Evolutionary conservation across 306 rosid genomes (phyloP).

Genomic region (Albizia julibrissin): DNA sequence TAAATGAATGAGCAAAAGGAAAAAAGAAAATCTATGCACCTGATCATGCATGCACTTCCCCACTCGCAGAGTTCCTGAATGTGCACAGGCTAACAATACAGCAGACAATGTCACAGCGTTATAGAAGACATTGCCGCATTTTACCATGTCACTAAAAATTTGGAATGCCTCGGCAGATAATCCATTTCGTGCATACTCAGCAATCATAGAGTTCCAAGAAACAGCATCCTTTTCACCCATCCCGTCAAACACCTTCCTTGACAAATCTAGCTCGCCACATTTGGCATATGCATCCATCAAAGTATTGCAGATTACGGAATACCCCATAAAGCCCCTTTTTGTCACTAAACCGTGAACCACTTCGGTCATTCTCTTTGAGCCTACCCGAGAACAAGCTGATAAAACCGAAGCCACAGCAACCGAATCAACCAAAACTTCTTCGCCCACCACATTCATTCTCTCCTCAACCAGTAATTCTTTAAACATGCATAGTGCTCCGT

Average conservation of each 20-base stretch:
- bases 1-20: background rate
- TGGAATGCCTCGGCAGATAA: slow-evolving; percentile 62
- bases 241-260: slow-evolving; percentile 75
- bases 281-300: slow-evolving; percentile 91
- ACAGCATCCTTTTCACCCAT: slow-evolving; percentile 70
- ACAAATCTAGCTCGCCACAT: slow-evolving; percentile 56
- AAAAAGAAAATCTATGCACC: slow-evolving; percentile 40
- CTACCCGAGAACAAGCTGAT: slow-evolving; percentile 71
- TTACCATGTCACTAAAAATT: slow-evolving; percentile 61
- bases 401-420: slow-evolving; percentile 64
- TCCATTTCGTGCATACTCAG: slow-evolving; percentile 74
- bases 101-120: slow-evolving; percentile 68
- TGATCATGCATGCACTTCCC: slow-evolving; percentile 85
- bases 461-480: slow-evolving; percentile 64
- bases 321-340: slow-evolving; percentile 64
- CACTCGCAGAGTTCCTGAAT: slow-evolving; percentile 66
- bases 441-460: slow-evolving; percentile 28
- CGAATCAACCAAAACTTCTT: slow-evolving; percentile 50
- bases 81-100: slow-evolving; percentile 73
- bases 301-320: slow-evolving; percentile 67
- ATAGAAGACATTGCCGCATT: slow-evolving; percentile 38
- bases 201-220: slow-evolving; percentile 90
- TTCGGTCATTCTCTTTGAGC: slow-evolving; percentile 54
- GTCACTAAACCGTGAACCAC: slow-evolving; percentile 66
- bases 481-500: slow-evolving; percentile 54